Evolutionary conservation across 140 eudicot species (phyloP).

Genomic region (Ambrosia hybrid): DNA sequence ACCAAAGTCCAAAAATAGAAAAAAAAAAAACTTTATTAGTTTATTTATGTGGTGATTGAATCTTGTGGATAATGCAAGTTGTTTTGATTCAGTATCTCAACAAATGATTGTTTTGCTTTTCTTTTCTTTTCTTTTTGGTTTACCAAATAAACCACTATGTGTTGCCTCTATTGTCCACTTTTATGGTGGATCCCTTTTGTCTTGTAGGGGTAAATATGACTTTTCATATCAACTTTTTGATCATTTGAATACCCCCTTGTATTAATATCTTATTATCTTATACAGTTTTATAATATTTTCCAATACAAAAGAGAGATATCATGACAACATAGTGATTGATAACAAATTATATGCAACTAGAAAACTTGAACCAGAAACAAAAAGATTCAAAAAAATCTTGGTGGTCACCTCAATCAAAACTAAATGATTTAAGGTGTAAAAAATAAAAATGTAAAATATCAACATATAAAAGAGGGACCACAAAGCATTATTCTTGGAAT

Average conservation of each 20-base stretch:
- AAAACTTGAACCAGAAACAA: slow-evolving; percentile 21
- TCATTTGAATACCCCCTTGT: not conserved
- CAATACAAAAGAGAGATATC: slow-evolving; percentile 9
- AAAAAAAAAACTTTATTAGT: slow-evolving; percentile 8
- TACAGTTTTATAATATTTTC: not conserved
- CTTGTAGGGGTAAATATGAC: slow-evolving; percentile 31
- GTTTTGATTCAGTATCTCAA: slow-evolving; percentile 23
- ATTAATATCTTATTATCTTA: not conserved
- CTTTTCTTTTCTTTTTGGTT: slow-evolving; percentile 26
- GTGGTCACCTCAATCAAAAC: slow-evolving; percentile 23
- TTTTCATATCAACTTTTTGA: slow-evolving; percentile 13
- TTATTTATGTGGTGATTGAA: slow-evolving; percentile 17
- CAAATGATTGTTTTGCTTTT: slow-evolving; percentile 15
- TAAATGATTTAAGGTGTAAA: not conserved
- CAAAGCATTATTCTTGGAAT: not conserved
- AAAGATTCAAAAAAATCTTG: slow-evolving; percentile 25
- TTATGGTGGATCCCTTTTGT: slow-evolving; percentile 27
- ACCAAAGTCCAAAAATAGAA: slow-evolving; percentile 9
- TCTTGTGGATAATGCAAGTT: slow-evolving; percentile 24
- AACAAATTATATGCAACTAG: slow-evolving; percentile 12
- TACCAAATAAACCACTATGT: slow-evolving; percentile 28
- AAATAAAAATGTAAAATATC: not conserved
- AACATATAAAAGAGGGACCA: slow-evolving; percentile 16
- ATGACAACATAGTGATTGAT: slow-evolving; percentile 25
- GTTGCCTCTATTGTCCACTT: slow-evolving; percentile 10